Evolutionary conservation across 495 filamentous ascomycete species (phyloP).

Genomic region (Talaromyces ruber): DNA sequence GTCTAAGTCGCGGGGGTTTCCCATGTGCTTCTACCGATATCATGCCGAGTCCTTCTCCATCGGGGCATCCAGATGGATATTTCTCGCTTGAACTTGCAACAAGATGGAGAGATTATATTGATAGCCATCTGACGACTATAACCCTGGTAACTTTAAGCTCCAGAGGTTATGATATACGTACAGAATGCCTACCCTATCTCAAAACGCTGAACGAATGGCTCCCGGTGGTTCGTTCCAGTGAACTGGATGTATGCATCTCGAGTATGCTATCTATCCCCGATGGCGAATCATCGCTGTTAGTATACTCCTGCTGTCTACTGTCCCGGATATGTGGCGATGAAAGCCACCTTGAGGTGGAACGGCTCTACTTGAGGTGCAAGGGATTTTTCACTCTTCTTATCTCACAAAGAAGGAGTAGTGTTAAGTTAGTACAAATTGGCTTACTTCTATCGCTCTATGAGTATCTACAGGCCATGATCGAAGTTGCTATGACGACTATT

Average conservation of each 20-base stretch:
- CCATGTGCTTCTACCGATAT: not conserved
- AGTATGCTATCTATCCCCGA: not conserved
- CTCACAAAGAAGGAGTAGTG: not conserved
- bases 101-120: not conserved
- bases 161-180: not conserved
- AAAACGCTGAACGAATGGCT: constrained; percentile 4
- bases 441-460: constrained; percentile 3
- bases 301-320: not conserved
- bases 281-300: not conserved
- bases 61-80: not conserved
- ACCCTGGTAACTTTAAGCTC: not conserved
- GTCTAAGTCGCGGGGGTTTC: not conserved
- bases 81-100: not conserved
- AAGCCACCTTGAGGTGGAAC: not conserved
- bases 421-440: not conserved
- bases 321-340: not conserved
- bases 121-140: not conserved
- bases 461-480: constrained; percentile 1
- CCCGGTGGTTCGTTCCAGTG: not conserved
- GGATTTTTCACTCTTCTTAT: not conserved
- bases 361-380: not conserved
- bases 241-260: not conserved
- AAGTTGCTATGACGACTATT: not conserved
- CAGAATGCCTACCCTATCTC: not conserved
- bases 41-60: not conserved